These are phyloP conservation scores for Pachysandra terminalis DNA, from an alignment of 164 flowering plant species.

Conservation along the genomic window DNA sequence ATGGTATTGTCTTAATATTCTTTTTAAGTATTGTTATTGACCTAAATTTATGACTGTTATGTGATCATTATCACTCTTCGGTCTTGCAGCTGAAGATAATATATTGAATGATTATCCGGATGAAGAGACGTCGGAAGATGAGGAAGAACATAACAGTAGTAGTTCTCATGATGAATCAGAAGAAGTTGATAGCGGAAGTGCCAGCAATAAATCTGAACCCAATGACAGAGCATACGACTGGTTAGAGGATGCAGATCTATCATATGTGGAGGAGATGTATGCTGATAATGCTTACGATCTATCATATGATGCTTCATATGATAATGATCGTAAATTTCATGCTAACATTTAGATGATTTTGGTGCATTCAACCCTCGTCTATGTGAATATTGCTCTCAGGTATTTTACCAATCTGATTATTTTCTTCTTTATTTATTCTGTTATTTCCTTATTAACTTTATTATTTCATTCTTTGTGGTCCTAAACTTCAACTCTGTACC, in stretches of 20 bases:
- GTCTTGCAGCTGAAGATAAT: slow-evolving; percentile 55
- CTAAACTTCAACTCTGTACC: no score
- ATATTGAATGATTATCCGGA: slow-evolving; percentile 73
- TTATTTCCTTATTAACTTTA: no score
- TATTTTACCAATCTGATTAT: no score
- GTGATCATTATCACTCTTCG: not conserved
- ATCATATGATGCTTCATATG: no score
- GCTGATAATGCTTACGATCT: slow-evolving; percentile 10
- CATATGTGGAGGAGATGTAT: slow-evolving; percentile 18
- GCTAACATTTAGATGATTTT: no score
- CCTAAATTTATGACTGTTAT: not conserved
- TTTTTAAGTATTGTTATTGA: not conserved
- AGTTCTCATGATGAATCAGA: slow-evolving; percentile 28
- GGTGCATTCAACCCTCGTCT: no score
- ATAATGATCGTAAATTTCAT: no score
- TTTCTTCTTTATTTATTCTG: no score
- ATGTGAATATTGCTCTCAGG: no score
- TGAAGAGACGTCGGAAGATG: slow-evolving; percentile 46
- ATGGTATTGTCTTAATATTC: slow-evolving; percentile 39
- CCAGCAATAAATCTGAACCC: slow-evolving; percentile 1
- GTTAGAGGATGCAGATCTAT: slow-evolving; percentile 16
- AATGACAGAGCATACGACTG: not conserved
- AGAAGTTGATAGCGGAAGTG: slow-evolving; percentile 16
- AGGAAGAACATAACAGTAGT: slow-evolving; percentile 27
- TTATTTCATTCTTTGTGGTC: no score